Percentiles rank a stretch among this genome's conserved stretches.
Conservation (phyloP, 495 filamentous ascomycete genomes). For the Penicillium longicatenatum region DNA sequence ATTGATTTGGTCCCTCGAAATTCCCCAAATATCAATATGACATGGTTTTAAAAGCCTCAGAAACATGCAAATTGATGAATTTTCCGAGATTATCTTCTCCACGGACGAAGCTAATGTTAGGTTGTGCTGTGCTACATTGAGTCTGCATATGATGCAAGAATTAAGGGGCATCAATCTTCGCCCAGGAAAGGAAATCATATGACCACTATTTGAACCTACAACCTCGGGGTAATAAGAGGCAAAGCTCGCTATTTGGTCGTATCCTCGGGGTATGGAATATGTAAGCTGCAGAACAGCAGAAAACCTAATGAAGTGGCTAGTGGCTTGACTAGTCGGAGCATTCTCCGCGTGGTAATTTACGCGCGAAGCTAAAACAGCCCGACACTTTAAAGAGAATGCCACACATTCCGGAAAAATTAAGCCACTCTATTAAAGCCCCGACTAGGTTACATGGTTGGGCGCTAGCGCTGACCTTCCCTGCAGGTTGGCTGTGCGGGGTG, state of each 20-base stretch:
- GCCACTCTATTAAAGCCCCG: not conserved
- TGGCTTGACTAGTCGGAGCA: constrained; percentile 22
- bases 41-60: not conserved
- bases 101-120: too few relatives aligned
- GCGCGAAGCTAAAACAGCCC: not conserved
- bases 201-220: not conserved
- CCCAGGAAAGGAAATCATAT: too few relatives aligned
- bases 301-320: too few relatives aligned
- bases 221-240: too few relatives aligned
- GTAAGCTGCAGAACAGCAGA: too few relatives aligned
- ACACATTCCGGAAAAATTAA: not conserved
- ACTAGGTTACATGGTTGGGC: not conserved
- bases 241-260: too few relatives aligned
- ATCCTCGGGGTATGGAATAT: too few relatives aligned
- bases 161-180: too few relatives aligned
- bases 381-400: not conserved
- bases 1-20: not conserved
- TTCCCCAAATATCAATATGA: not conserved
- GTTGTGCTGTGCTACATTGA: too few relatives aligned
- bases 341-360: constrained; percentile 20
- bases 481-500: constrained; percentile 1
- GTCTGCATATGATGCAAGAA: too few relatives aligned
- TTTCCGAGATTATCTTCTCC: too few relatives aligned
- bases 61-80: too few relatives aligned
- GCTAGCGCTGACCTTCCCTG: not conserved